Conservation (phyloP, 495 filamentous ascomycete species). For the Pseudomonodictys pantanalensis region DNA sequence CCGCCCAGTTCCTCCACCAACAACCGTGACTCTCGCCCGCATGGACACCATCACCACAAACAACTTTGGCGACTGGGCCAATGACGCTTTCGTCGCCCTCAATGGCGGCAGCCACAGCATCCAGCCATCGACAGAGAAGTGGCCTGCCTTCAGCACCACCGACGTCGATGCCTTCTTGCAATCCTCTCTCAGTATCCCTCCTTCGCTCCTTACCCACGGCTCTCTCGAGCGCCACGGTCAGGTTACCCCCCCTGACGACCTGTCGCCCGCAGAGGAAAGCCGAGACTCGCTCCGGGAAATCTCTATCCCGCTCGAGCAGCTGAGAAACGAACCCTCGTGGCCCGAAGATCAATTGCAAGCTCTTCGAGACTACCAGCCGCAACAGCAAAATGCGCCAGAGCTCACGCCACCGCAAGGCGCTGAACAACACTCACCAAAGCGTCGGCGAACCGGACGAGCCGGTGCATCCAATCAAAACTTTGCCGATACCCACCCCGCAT, state of each 20-base stretch:
- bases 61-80: constrained; percentile 7
- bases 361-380: constrained; percentile 4
- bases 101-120: not conserved
- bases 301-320: constrained; percentile 17
- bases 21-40: too few relatives aligned
- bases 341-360: constrained; percentile 7
- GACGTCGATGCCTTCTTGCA: not conserved
- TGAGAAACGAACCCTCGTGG: constrained; percentile 4
- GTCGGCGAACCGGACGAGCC: not conserved
- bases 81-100: constrained; percentile 5
- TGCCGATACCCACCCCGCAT: not conserved
- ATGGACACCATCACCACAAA: not conserved
- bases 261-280: constrained; percentile 11
- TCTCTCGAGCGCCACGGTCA: constrained; percentile 26
- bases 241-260: constrained; percentile 32
- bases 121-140: not conserved
- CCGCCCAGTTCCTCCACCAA: too few relatives aligned
- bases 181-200: constrained; percentile 4
- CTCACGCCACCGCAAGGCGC: not conserved
- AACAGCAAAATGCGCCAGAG: not conserved
- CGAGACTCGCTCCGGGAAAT: not conserved
- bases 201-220: not conserved
- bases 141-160: not conserved
- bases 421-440: not conserved
- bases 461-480: not conserved